Base-by-base conservation (phyloP, 306 rosid species). In the Cicer chorassanicum region DNA sequence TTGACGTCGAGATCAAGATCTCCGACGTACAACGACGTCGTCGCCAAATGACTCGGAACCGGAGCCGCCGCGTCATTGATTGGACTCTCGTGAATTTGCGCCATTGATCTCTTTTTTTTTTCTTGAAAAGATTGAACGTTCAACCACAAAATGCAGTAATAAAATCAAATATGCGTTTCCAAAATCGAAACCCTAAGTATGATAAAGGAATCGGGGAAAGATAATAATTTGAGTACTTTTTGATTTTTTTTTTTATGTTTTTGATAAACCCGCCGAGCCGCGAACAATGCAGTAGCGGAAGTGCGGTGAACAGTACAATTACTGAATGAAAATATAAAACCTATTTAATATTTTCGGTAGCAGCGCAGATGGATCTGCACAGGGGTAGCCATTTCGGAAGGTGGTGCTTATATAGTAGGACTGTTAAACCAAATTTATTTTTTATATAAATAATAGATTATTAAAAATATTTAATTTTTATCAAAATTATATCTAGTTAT, bases 11-110 rank as follows among this genome's bases (percentile, higher is more conserved):
- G 65, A 39, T 87, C 94, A 15, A 89, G 97, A 80, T 91, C 92
- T 18, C 97, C 94, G 5, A 87, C 92, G 80, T 89, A 89, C 42
- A 91, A 73, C 70, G 92, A 89, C 59, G 94, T 83, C 67, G 88
- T 77, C 8, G 82, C 82, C 53, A 86, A 76, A 70, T 82, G 93
- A 60, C 66, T 77, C 3, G 65, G 64, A 9, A 43, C 70, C 2
- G 59, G 16, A 15, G 73, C 49, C 5, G 70, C 50, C 1, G 83
- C 74, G 6, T 64, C 85, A 34, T 72, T 79, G 45, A 45, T 87
- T 1, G 83, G 78, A 81, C 6, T 65, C 75, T 78, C 86, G 55
- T 84, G 83, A 79, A 73, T 61, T 82, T 88, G 89, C 60, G 91
- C 91, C 96, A 85, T 80, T 9, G 54, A 38, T 54, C 7, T 51